Evolutionary conservation across 495 filamentous ascomycete genomes (phyloP).

Genomic region (Xylaria scruposa): DNA sequence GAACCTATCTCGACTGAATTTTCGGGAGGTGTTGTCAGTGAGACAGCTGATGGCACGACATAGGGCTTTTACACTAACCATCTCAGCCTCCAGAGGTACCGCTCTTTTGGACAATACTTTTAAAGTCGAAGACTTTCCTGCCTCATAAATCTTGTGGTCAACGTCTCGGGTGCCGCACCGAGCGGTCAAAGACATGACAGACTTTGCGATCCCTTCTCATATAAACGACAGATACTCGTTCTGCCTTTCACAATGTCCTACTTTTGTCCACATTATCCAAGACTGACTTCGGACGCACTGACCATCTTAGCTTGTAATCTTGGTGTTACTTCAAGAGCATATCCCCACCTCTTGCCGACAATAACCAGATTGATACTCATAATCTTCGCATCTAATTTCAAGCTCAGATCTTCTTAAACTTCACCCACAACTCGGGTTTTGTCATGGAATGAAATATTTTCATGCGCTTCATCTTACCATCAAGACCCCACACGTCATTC

Average conservation of each 20-base stretch:
- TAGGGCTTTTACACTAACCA: background rate
- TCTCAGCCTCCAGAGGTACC: background rate
- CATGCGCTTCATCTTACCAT: constrained; percentile 18
- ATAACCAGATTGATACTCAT: background rate
- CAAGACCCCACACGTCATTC: constrained; percentile 11
- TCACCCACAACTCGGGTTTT: constrained; percentile 16
- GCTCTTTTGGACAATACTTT: no score
- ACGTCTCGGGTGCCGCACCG: background rate
- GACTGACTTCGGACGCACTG: no score
- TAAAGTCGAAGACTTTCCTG: no score
- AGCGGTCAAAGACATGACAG: background rate
- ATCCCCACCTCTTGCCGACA: background rate
- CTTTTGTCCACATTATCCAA: background rate
- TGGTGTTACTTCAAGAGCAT: background rate
- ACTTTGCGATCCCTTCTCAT: no score
- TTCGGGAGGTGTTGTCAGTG: background rate
- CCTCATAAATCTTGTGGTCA: no score
- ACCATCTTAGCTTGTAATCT: no score
- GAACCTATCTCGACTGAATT: background rate
- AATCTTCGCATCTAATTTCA: background rate
- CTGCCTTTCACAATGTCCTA: background rate
- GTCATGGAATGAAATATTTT: constrained; percentile 19
- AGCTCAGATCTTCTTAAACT: background rate
- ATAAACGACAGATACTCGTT: no score
- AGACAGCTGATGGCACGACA: background rate